Base-by-base conservation (phyloP, 2,329 filamentous ascomycete species). In the Orbilia javanica region DNA sequence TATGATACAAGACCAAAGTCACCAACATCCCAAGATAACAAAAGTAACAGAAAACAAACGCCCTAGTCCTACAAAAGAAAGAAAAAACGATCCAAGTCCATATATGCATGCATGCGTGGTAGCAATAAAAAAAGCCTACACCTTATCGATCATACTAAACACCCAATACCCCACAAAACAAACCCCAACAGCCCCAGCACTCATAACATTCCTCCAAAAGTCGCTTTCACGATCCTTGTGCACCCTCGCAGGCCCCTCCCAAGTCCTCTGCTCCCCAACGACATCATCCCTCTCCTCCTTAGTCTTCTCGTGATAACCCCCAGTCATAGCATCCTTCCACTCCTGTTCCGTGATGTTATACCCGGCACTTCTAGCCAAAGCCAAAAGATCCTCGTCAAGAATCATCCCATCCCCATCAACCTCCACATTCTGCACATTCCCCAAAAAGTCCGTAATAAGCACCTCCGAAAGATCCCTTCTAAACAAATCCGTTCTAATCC, bases 371-470 rank as follows among this genome's bases (percentile, higher is more conserved):
- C 84, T 85, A 50, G 87, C 92, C 57, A 97, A 87, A n/a, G 90
- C 89, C 36, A 92, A 85, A 78, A 97, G 85, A 81, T 97, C 94
- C 81, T 94, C 91, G 62, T 90, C 90, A 53, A 90, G 87, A 42
- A 85, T 88, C 67, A 86, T 85, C 76, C 79, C 80, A 39, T 86
- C 86, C 27, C 87, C 87, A 80, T 96, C 93, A 2, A 98, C 90
- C 84, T 98, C 96, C 2, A 99, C 94, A 81, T 95, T 97, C 84
- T 99, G 96, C 13, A 98, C 94, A 83, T 98, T 99, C 25, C 96
- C 96, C 80, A 99, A 98, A 85, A 99, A 99, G 83, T 99, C 96
- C 82, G 97, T 96, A 46, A 99, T 90, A 31, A 96, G 88, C 15
- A 82, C 81, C 29, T 82, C 81, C 20, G 80, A 79, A 22, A 82